Evolutionary conservation across 805 yeast genomes (phyloP), one percentile per base, ranked within the genome.

Genomic region (Kodamaea sagamina): DNA sequence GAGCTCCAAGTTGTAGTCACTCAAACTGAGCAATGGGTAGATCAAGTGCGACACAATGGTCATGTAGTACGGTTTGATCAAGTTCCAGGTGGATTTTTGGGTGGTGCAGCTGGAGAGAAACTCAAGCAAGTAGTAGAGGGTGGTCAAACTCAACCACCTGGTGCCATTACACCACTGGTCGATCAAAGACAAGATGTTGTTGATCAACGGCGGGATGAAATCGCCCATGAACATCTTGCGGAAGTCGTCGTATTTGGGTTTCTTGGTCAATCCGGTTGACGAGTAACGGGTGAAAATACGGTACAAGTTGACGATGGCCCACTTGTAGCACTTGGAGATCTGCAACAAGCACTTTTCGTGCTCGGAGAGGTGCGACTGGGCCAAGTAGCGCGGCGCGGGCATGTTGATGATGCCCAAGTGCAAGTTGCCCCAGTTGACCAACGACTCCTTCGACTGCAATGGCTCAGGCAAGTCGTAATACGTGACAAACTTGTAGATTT

Each of bases 241-340:
- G 62, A 88, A 93, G 2, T 71, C 77, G n/a, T 68, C 72, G 55
- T 87, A 86, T 16, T 71, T 68, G 53, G 72, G 79, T 48, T 75
- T 79, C 41, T 59, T 61, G 8, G 72, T 53, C 35, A 76, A 53
- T 18, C 65, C 65, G 4, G 63, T 62, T 0, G 86, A 76, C 1
- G 84, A 88, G 57, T 85, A 89, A 53, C 92, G 75, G 41, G 75
- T 75, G 54, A 86, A 86, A 3, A 89, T 59, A 51, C 95, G 77
- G 51, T 74, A 77, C 31, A 90, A 59, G 59, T 87, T 89, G 17
- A 88, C 89, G 56, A 81, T 82, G 0, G 95, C 79, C 97, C 98
- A 92, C 62, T 92, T 71, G 51, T 67, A 63, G 44, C 71, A 65
- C 47, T 93, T 67, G 77, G 90, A 52, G 81, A 78, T 65, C 81